A percentile compares a stretch with the other conserved stretches of the same genome.
These are phyloP conservation scores for Acer yangbiense DNA, from an alignment of 345 rosid genomes.

Conservation along the genomic window DNA sequence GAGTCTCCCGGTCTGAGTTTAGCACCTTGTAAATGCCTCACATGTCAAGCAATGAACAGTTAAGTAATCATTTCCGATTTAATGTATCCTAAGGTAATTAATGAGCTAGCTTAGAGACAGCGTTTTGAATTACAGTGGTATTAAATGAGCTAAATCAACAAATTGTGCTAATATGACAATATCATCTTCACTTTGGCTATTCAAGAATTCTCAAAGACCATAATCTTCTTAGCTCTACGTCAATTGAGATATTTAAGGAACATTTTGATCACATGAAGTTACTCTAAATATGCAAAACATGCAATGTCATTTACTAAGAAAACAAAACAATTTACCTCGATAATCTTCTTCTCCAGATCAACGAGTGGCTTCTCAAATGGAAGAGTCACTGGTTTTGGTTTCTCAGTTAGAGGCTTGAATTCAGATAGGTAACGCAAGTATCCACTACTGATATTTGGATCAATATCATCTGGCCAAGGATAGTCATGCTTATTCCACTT, in stretches of 20 bases:
- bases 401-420: slow-evolving; percentile 32
- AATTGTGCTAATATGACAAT: not conserved
- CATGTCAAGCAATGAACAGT: not conserved
- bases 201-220: not conserved
- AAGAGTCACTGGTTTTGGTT: slow-evolving; percentile 34
- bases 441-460: slow-evolving; percentile 21
- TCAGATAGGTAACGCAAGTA: slow-evolving; percentile 20
- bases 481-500: slow-evolving; percentile 28
- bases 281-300: not conserved
- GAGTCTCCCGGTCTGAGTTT: not conserved
- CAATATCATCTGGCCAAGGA: slow-evolving; percentile 31
- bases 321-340: slow-evolving; percentile 21
- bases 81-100: not conserved
- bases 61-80: not conserved
- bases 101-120: not conserved
- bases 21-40: not conserved
- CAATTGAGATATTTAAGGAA: not conserved
- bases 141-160: not conserved
- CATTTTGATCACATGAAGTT: not conserved
- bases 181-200: not conserved
- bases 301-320: not conserved
- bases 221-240: not conserved
- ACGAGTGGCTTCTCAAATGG: slow-evolving; percentile 36
- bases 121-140: not conserved
- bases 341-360: slow-evolving; percentile 35